A percentile compares a stretch with the other conserved stretches of the same genome.
phyloP scores from a whole-genome alignment of 2,329 filamentous ascomycete genomes.

The Sporothrix mexicana region DNA sequence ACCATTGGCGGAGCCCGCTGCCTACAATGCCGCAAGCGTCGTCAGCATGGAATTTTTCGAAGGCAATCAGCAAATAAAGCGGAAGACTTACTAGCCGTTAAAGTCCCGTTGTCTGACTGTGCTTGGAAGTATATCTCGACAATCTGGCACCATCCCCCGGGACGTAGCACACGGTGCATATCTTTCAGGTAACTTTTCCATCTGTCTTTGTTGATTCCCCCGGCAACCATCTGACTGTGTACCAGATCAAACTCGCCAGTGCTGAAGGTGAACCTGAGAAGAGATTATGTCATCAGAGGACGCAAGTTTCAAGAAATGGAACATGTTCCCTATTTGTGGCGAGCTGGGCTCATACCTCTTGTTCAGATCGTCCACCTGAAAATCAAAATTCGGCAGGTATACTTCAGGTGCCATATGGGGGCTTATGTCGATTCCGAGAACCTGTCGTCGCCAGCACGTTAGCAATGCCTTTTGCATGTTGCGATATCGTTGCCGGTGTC shows the following conservation, averaged over 20 bases:
- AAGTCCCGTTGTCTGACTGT: constrained; percentile 83
- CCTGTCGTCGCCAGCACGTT: constrained; percentile 51
- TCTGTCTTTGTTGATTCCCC: constrained; percentile 72
- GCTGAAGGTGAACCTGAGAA: constrained; percentile 66
- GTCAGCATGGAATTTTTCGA: background rate
- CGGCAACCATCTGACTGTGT: constrained; percentile 74
- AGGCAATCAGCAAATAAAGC: background rate
- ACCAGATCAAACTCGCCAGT: constrained; percentile 79
- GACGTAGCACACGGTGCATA: constrained; percentile 72
- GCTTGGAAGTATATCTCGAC: constrained; percentile 86
- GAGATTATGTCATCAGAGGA: constrained; percentile 34
- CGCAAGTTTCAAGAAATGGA: background rate
- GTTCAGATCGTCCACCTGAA: constrained; percentile 77
- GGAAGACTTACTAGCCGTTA: constrained; percentile 63
- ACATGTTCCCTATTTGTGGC: background rate
- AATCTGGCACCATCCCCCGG: constrained; percentile 85
- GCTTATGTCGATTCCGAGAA: constrained; percentile 73
- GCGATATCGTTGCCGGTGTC: too few species aligned
- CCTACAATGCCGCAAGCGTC: constrained; percentile 47
- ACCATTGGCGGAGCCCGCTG: constrained; percentile 72
- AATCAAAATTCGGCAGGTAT: constrained; percentile 66
- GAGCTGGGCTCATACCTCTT: constrained; percentile 52
- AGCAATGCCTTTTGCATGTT: background rate
- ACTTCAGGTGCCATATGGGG: constrained; percentile 72
- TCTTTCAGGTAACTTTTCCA: constrained; percentile 81